Percentiles rank a stretch among this genome's conserved stretches.
phyloP scores from a whole-genome alignment of 805 yeast genomes.

The Candida insectalens region DNA sequence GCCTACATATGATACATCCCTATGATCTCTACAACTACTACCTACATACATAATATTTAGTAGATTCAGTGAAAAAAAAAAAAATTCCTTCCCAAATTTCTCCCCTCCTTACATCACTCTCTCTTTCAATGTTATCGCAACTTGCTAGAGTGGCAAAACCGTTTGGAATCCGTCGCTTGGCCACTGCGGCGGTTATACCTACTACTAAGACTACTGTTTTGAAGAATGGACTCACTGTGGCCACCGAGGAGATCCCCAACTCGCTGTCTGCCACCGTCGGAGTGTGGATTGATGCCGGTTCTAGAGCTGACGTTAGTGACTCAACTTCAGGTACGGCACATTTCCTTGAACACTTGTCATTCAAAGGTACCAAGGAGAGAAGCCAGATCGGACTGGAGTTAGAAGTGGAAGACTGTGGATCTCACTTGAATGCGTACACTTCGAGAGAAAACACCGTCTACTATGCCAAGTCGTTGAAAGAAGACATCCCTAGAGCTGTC shows the following conservation, averaged over 20 bases:
- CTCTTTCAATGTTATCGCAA: background rate
- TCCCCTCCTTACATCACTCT: background rate
- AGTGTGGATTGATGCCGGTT: constrained; percentile 97
- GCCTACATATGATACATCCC: too few species aligned
- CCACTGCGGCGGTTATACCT: constrained; percentile 23
- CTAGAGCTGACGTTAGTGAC: constrained; percentile 82
- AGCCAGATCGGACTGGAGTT: constrained; percentile 77
- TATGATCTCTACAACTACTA: background rate
- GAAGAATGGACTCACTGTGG: constrained; percentile 90
- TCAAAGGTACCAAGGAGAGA: constrained; percentile 83
- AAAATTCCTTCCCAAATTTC: background rate
- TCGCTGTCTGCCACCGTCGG: constrained; percentile 95
- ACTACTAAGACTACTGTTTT: constrained; percentile 60
- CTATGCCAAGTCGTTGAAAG: constrained; percentile 78
- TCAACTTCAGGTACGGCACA: constrained; percentile 92
- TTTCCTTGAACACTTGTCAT: constrained; percentile 91
- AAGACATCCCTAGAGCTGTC: constrained; percentile 76
- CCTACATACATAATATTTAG: background rate
- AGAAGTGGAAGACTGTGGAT: constrained; percentile 93
- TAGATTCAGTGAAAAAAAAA: too few species aligned
- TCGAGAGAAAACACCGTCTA: constrained; percentile 96
- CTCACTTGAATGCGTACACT: constrained; percentile 97
- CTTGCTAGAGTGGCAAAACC: background rate
- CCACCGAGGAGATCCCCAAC: constrained; percentile 79
- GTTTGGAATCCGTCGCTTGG: constrained; percentile 3